Evolutionary conservation across 2,329 filamentous ascomycete species (phyloP), one percentile per base, ranked within the genome.

Genomic region (Aphanoascus verrucosus): DNA sequence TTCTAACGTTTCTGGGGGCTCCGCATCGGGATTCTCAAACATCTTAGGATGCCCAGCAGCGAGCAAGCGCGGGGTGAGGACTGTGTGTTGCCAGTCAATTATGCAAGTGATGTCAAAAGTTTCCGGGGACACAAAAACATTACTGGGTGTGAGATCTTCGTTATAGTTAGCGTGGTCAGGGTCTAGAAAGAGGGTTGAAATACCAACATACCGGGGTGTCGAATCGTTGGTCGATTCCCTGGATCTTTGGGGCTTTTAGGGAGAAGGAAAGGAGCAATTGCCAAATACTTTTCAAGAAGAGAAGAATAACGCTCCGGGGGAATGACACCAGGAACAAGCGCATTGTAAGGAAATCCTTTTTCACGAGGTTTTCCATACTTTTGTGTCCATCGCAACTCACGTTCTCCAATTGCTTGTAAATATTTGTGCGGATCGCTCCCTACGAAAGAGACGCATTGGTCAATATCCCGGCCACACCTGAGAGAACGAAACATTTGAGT

Each of bases 281-380:
- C 40, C 3, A 60, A 12, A 35, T 63, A 64, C 44, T 61, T 62
- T 14, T 59, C 38, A 5, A 64, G 57, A 19, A 64, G 59, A 14
- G 17, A 34, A 6, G 58, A 14, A 53, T 63, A 62, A n/a, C 57
- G 20, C 12, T 57, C 14, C 11, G 37, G 59, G 2, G 52, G 55
- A 4, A 53, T 57, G 4, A 48, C n/a, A 9, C 58, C 62, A 17
- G 59, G 56, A 40, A 63, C 53, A 11, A 62, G 28, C 2, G 41
- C 55, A 31, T 61, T 63, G 38, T 62, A 54, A 6, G 62, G 61
- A 40, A 64, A 64, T 7, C 60, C 58, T 20, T 28, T 34, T 9
- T 59, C 54, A 19, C 57, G 37, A 1, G 60, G 58, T 43, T 60
- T 61, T 15, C 62, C 59, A 52, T 55, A 62, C 17, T 52, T 41